Percentiles rank a stretch among this genome's conserved stretches.
phyloP scores from a whole-genome alignment of 345 rosid species.

The Sonneratia alba region DNA sequence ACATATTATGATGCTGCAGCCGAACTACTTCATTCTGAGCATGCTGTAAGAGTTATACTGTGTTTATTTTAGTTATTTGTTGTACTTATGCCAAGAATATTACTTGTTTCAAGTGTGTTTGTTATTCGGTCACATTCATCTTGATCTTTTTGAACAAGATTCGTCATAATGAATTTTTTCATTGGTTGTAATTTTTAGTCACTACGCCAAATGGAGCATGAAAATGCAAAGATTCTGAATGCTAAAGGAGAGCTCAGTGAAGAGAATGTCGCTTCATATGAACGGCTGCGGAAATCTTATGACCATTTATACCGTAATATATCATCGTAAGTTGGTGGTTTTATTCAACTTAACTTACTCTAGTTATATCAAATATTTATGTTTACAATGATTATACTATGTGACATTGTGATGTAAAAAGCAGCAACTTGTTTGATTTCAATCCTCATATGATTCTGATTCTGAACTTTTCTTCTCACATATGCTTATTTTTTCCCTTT shows the following conservation, averaged over 20 bases:
- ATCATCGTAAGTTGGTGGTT: constrained; percentile 64
- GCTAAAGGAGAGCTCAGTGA: constrained; percentile 98
- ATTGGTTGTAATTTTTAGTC: constrained; percentile 29
- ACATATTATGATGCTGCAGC: constrained; percentile 69
- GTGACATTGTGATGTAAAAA: neutral
- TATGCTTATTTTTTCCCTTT: neutral
- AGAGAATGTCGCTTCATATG: constrained; percentile 79
- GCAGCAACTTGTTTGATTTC: neutral
- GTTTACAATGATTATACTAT: neutral
- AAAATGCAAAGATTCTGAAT: constrained; percentile 78
- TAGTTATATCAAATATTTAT: neutral
- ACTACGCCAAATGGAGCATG: constrained; percentile 96
- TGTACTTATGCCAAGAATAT: constrained; percentile 4
- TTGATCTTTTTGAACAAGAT: neutral
- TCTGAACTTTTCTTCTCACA: neutral
- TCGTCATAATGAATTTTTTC: neutral
- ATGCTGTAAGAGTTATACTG: constrained; percentile 46
- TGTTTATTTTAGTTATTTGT: neutral
- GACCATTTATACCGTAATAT: constrained; percentile 86
- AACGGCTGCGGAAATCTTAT: constrained; percentile 89
- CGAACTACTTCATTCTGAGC: constrained; percentile 89
- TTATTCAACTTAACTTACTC: constrained; percentile 6
- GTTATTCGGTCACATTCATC: neutral
- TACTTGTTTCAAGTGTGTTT: neutral
- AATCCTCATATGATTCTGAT: neutral